Evolutionary conservation across 2,329 filamentous ascomycete genomes (phyloP).

Genomic region (Cercospora zeae-maydis): DNA sequence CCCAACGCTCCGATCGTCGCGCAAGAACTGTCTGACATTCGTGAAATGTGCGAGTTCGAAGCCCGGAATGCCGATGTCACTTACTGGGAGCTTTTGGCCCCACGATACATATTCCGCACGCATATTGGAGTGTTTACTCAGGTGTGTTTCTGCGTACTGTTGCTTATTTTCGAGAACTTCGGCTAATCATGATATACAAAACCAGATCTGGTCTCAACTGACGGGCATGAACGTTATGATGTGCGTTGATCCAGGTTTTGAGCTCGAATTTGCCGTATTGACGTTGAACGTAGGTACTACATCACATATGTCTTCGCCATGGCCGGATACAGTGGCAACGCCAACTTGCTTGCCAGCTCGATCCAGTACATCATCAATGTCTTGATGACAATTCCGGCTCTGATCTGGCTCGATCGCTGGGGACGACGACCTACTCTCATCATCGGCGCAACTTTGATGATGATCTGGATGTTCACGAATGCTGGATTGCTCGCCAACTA

Average conservation of each 20-base stretch:
- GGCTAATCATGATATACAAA: conserved; percentile 50
- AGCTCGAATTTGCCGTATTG: neutral
- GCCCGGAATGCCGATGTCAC: conserved; percentile 65
- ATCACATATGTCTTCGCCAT: conserved; percentile 64
- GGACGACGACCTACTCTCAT: conserved; percentile 67
- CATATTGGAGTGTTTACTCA: conserved; percentile 69
- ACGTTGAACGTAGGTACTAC: conserved; percentile 8
- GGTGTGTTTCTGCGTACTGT: conserved; percentile 70
- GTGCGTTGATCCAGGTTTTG: neutral
- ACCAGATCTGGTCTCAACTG: neutral
- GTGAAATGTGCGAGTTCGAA: conserved; percentile 67
- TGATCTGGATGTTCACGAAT: conserved; percentile 58
- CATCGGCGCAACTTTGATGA: conserved; percentile 62
- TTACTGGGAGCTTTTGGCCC: conserved; percentile 68
- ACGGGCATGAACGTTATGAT: conserved; percentile 14
- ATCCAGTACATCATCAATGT: conserved; percentile 79
- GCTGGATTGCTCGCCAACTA: conserved; percentile 62
- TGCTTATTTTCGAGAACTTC: neutral
- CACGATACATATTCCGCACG: conserved; percentile 68
- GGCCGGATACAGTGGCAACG: conserved; percentile 57
- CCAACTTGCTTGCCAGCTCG: conserved; percentile 61
- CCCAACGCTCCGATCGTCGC: conserved; percentile 53
- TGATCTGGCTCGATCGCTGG: conserved; percentile 71
- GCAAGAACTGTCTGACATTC: conserved; percentile 64
- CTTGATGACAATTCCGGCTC: conserved; percentile 67